Evolutionary conservation across 306 rosid genomes (phyloP), one percentile per base, ranked within the genome.

Genomic region (Prunus mume): DNA sequence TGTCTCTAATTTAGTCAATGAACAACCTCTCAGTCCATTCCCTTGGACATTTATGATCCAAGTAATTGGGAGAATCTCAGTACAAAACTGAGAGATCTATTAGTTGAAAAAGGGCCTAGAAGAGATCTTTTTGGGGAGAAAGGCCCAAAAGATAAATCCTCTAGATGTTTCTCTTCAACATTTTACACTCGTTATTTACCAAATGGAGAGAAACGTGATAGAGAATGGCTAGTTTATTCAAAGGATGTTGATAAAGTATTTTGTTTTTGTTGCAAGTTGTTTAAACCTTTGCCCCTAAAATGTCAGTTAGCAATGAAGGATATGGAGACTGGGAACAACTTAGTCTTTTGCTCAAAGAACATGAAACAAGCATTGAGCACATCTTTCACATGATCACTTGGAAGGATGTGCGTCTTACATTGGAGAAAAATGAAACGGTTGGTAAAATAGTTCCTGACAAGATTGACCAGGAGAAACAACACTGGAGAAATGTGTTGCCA

Each of bases 121-220:
- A 65, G 50, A 34, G 69, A 34, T 65, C 41, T 65, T 13, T 65
- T 19, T 32, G 34, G 6, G 6, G 34, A 32, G 34, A 32, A 32
- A 4, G 34, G 34, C 34, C 34, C 34, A 32, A 34, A 66, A 25
- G 51, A 41, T n/a, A 41, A 41, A 22, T 41, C 30, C 51, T 38
- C 51, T 41, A 50, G 22, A 52, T 12, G 34, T 5, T 67, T 67
- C 30, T 18, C 17, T 12, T 43, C n/a, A 12, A 18, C 12, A 1
- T 38, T 65, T 65, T 65, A 65, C 50, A 65, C 69, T 65, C 18
- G 28, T 4, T 3, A 17, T 41, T 41, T 65, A 65, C 27, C 70
- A 4, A 65, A 41, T 65, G 52, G 70, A 65, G 70, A 65, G 70
- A 65, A 65, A n/a, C 52, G 1, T 46, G 52, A 65, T n/a, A 65